Evolutionary conservation across 345 rosid species (phyloP).

Genomic region (Sisymbrium altissimum): DNA sequence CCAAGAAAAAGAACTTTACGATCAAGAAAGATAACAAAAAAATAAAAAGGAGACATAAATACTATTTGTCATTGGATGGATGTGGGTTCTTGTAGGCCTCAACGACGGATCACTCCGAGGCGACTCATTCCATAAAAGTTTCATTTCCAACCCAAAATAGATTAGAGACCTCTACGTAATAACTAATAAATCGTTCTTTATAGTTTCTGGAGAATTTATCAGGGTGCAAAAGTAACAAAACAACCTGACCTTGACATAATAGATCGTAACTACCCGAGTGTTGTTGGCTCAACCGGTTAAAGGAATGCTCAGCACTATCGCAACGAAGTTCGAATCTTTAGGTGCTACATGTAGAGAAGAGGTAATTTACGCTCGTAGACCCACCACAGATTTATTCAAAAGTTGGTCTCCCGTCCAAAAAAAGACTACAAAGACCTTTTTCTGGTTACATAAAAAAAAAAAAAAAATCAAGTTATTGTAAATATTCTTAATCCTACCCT

Average conservation of each 20-base stretch:
- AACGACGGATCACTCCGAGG: not conserved
- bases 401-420: too few relatives aligned
- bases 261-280: not conserved
- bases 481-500: too few relatives aligned
- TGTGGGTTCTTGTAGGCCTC: not conserved
- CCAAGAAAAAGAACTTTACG: not conserved
- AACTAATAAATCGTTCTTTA: not conserved
- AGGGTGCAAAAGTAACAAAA: not conserved
- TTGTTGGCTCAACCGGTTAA: not conserved
- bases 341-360: too few relatives aligned
- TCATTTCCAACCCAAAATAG: not conserved
- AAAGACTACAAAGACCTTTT: too few relatives aligned
- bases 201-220: not conserved
- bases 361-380: too few relatives aligned
- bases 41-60: not conserved
- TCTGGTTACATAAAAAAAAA: too few relatives aligned
- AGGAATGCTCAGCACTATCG: not conserved
- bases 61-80: not conserved
- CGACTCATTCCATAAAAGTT: not conserved
- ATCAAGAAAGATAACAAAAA: too few relatives aligned
- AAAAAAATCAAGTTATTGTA: too few relatives aligned
- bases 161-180: not conserved
- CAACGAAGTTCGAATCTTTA: too few relatives aligned
- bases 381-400: too few relatives aligned
- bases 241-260: not conserved